Conservation (phyloP, 169 alveolate species). For the Babesia sp. region DNA sequence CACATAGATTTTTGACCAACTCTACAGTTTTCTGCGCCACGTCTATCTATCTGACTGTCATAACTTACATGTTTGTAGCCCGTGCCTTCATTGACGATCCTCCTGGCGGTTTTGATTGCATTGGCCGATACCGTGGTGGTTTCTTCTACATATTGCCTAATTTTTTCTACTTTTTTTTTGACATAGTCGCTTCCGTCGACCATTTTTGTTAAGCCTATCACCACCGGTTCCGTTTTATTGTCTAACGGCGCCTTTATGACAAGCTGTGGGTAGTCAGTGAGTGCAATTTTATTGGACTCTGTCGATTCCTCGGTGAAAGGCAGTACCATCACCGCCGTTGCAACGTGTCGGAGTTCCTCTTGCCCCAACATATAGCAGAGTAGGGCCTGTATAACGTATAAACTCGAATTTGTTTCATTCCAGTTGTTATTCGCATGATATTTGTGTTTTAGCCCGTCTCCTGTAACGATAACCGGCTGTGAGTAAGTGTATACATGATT, state of each 20-base stretch:
- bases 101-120: conserved; percentile 14
- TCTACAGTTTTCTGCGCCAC: conserved; percentile 19
- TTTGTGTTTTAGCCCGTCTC: background rate
- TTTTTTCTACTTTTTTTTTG: background rate
- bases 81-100: background rate
- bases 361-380: conserved; percentile 18
- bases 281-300: background rate
- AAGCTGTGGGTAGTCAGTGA: background rate
- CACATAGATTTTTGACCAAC: background rate
- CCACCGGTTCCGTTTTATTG: no score
- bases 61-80: background rate
- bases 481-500: conserved; percentile 24
- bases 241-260: no score
- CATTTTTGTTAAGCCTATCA: background rate
- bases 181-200: background rate
- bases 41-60: background rate
- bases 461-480: conserved; percentile 19
- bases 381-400: conserved; percentile 13
- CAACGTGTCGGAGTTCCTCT: conserved; percentile 16
- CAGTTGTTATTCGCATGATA: background rate
- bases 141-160: background rate
- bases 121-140: background rate
- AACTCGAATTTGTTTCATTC: background rate
- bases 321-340: background rate
- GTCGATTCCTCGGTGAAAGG: background rate